Percentiles rank a stretch among this genome's conserved stretches.
Evolutionary conservation across 208 protist species (phyloP).

Genomic region (Kentomonas sorsogonicus): DNA sequence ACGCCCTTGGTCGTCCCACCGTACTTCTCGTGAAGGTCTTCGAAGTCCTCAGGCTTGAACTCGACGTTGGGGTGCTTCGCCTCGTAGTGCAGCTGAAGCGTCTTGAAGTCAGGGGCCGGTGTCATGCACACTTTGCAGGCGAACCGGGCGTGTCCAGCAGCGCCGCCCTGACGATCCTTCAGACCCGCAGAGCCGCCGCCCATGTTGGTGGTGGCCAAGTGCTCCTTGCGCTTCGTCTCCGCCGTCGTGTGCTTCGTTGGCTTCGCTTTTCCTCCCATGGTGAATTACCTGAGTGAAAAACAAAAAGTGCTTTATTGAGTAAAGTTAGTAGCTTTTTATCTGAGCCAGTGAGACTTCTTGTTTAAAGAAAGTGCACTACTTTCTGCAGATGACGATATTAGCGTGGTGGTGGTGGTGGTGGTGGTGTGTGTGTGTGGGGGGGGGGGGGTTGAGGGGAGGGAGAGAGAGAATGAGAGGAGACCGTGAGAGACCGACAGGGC

Average conservation of each 20-base stretch:
- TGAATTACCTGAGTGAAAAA: no score
- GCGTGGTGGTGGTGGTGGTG: no score
- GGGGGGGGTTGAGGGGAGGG: no score
- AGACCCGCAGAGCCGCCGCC: conserved; percentile 53
- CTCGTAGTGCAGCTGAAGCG: conserved; percentile 62
- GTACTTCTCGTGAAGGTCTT: conserved; percentile 54
- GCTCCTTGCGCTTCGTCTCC: conserved; percentile 62
- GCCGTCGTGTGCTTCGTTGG: conserved; percentile 71
- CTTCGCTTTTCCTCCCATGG: conserved; percentile 81
- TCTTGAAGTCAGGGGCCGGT: conserved; percentile 59
- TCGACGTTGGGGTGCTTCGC: conserved; percentile 40
- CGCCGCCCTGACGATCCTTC: conserved; percentile 56
- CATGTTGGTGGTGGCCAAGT: conserved; percentile 65
- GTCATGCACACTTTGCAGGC: conserved; percentile 61
- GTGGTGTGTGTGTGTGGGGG: no score
- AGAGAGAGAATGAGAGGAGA: no score
- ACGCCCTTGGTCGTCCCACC: conserved; percentile 69
- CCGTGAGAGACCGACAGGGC: no score
- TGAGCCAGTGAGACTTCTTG: no score
- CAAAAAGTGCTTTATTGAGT: not conserved
- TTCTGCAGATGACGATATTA: no score
- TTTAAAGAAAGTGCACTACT: no score
- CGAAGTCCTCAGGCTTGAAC: conserved; percentile 52
- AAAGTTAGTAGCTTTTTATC: no score
- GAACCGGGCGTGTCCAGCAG: conserved; percentile 46